A percentile compares a stretch with the other conserved stretches of the same genome.
Evolutionary conservation across 1,284 basidiomycete genomes (phyloP).

Genomic region (Anthracocystis panici-leucophaei): DNA sequence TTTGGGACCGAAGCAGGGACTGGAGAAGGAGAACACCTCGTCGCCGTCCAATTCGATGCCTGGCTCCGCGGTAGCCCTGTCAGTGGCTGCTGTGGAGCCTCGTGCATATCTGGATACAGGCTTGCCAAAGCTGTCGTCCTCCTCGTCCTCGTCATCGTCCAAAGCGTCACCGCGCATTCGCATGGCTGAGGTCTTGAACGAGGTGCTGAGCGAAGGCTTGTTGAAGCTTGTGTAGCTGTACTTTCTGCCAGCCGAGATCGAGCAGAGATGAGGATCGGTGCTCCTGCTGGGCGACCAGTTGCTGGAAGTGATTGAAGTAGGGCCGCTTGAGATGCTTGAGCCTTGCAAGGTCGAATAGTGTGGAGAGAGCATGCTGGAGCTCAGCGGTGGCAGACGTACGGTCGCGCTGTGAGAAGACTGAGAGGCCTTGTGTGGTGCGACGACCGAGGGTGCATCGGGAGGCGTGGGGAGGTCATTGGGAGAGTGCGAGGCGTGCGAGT

Average conservation of each 20-base stretch:
- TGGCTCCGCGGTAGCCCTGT: conserved; percentile 32
- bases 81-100: conserved; percentile 22
- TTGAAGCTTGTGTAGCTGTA: conserved; percentile 53
- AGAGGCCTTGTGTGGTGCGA: conserved; percentile 34
- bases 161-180: conserved; percentile 48
- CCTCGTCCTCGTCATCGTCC: conserved; percentile 52
- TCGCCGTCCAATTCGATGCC: conserved; percentile 52
- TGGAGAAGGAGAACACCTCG: conserved; percentile 63
- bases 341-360: conserved; percentile 43
- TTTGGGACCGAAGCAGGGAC: conserved; percentile 62
- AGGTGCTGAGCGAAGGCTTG: conserved; percentile 61
- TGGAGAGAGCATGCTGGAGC: conserved; percentile 47
- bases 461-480: conserved; percentile 63
- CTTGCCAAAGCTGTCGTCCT: conserved; percentile 55
- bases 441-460: conserved; percentile 55
- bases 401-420: conserved; percentile 29
- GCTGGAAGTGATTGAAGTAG: conserved; percentile 48
- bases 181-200: conserved; percentile 63
- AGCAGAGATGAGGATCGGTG: conserved; percentile 55
- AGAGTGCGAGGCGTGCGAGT: conserved; percentile 51
- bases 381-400: conserved; percentile 46
- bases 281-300: conserved; percentile 53
- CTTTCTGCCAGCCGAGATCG: conserved; percentile 51
- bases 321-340: conserved; percentile 56
- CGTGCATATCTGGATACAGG: conserved; percentile 21